Conservation (phyloP, 495 filamentous ascomycete genomes). For the Gamarada debralockiae region DNA sequence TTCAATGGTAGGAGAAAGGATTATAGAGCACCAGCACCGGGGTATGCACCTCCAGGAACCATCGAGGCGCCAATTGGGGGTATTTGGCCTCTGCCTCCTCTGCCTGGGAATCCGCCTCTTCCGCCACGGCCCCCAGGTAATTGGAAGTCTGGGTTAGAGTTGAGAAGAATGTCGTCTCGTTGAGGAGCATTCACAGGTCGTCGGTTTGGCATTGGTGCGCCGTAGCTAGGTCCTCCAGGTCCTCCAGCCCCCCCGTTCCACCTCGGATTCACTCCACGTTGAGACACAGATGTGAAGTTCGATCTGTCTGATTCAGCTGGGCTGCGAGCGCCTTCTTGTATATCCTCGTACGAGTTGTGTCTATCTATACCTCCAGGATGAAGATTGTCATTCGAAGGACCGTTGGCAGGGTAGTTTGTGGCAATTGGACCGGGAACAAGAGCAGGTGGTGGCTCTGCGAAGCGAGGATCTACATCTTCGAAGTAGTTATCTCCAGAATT, state of each 20-base stretch:
- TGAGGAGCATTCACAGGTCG: slow-evolving; percentile 17
- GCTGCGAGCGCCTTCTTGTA: slow-evolving; percentile 63
- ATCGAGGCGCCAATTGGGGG: slow-evolving; percentile 17
- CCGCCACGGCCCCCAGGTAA: slow-evolving; percentile 36
- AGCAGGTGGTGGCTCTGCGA: slow-evolving; percentile 42
- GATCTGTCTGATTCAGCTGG: slow-evolving; percentile 73
- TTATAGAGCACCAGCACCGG: slow-evolving; percentile 10
- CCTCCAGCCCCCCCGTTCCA: slow-evolving; percentile 52
- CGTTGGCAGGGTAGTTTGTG: slow-evolving; percentile 26
- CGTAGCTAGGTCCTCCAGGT: slow-evolving; percentile 6
- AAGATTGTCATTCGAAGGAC: slow-evolving; percentile 26
- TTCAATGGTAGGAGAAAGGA: background rate
- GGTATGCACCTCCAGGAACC: slow-evolving; percentile 23
- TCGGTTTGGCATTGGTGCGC: slow-evolving; percentile 33
- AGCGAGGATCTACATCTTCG: slow-evolving; percentile 91
- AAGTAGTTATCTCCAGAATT: slow-evolving; percentile 63
- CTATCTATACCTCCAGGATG: slow-evolving; percentile 18
- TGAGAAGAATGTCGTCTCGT: slow-evolving; percentile 56
- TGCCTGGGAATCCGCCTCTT: slow-evolving; percentile 9
- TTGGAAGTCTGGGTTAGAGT: slow-evolving; percentile 73
- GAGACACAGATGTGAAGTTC: slow-evolving; percentile 80
- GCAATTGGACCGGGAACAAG: slow-evolving; percentile 21
- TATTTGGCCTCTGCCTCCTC: slow-evolving; percentile 18
- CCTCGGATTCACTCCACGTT: slow-evolving; percentile 80
- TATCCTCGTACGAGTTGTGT: slow-evolving; percentile 48